Percentiles rank a stretch among this genome's conserved stretches.
Conservation (phyloP, 1,284 basidiomycete species). For the Anthracocystis panici-leucophaei region DNA sequence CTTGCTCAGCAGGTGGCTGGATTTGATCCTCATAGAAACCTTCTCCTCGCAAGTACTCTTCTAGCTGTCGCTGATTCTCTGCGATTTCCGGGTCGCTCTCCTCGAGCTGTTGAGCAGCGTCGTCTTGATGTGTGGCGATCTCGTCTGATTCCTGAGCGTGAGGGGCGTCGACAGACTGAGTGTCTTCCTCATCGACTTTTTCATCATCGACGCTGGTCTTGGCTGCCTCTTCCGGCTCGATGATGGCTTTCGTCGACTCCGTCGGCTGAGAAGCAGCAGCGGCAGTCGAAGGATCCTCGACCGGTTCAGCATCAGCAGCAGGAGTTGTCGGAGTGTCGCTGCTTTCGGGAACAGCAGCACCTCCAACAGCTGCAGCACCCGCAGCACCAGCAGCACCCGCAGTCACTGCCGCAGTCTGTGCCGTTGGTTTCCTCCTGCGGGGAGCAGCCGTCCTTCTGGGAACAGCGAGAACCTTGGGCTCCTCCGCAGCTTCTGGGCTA, state of each 20-base stretch:
- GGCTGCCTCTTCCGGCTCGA: constrained; percentile 3
- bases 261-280: not conserved
- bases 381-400: constrained; percentile 15
- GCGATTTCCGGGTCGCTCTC: constrained; percentile 48
- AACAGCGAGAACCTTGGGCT: constrained; percentile 56
- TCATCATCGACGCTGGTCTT: not conserved
- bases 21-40: constrained; percentile 43
- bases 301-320: not conserved
- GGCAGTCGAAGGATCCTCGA: not conserved
- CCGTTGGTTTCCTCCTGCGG: constrained; percentile 45
- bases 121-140: not conserved
- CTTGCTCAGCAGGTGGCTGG: constrained; percentile 9
- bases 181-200: not conserved
- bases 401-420: constrained; percentile 21
- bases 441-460: constrained; percentile 60
- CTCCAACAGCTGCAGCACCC: constrained; percentile 10
- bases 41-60: constrained; percentile 52
- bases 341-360: constrained; percentile 10
- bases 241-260: not conserved
- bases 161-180: not conserved
- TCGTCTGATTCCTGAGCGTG: not conserved
- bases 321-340: constrained; percentile 5
- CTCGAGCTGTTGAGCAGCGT: constrained; percentile 11
- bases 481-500: constrained; percentile 17
- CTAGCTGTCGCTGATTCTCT: constrained; percentile 49